Evolutionary conservation across 768 basidiomycete genomes (phyloP).

Genomic region (Suillus cothurnatus): DNA sequence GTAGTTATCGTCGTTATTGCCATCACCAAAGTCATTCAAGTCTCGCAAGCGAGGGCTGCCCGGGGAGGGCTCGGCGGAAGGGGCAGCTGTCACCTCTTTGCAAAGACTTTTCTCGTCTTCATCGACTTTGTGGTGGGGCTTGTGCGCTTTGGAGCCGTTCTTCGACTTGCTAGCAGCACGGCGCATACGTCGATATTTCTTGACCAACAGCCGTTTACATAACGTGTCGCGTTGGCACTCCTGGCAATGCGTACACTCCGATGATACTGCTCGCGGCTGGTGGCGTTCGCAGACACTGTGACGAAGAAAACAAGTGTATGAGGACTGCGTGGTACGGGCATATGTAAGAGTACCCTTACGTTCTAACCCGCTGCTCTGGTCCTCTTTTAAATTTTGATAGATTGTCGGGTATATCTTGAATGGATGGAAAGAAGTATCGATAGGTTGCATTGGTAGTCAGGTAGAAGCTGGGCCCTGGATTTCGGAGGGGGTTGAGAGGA

Average conservation of each 20-base stretch:
- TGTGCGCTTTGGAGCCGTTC: constrained; percentile 1
- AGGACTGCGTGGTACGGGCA: constrained; percentile 1
- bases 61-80: constrained; percentile 19
- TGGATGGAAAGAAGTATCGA: constrained; percentile 25
- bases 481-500: constrained; percentile 34
- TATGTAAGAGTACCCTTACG: constrained; percentile 21
- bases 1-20: constrained; percentile 14
- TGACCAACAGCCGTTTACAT: constrained; percentile 27
- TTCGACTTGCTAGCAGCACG: constrained; percentile 8
- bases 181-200: constrained; percentile 18
- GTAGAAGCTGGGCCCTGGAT: constrained; percentile 10
- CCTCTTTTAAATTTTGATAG: constrained; percentile 18
- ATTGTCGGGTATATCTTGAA: constrained; percentile 8
- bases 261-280: constrained; percentile 23
- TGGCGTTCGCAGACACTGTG: constrained; percentile 27
- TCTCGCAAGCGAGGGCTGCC: constrained; percentile 14
- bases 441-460: constrained; percentile 23
- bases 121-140: constrained; percentile 13
- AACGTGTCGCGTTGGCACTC: constrained; percentile 31
- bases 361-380: constrained; percentile 24
- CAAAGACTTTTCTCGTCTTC: constrained; percentile 32
- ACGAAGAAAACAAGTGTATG: constrained; percentile 4
- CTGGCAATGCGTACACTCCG: constrained; percentile 28
- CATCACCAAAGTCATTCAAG: constrained; percentile 14
- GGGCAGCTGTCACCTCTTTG: constrained; percentile 30